Percentiles rank a stretch among this genome's conserved stretches.
These are phyloP conservation scores for Bacidia gigantensis DNA, from an alignment of 495 filamentous ascomycete genomes.

Conservation along the genomic window DNA sequence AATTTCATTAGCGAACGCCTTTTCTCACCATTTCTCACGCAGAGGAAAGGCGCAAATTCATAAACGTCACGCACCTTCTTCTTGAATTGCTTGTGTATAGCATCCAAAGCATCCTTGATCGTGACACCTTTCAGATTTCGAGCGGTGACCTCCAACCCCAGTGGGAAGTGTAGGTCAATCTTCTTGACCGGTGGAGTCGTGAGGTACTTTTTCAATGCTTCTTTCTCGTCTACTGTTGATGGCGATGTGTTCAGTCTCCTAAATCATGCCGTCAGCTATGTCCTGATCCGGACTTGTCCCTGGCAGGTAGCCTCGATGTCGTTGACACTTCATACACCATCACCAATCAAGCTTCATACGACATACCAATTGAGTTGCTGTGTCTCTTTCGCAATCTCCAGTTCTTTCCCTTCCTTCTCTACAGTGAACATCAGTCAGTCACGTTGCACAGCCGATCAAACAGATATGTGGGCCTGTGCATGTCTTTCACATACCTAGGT, in stretches of 20 bases:
- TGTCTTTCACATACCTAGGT: constrained; percentile 50
- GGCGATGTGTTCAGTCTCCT: constrained; percentile 90
- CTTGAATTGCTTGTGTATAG: constrained; percentile 87
- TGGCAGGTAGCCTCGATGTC: neutral
- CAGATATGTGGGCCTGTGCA: neutral
- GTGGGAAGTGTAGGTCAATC: constrained; percentile 78
- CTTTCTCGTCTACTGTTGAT: constrained; percentile 60
- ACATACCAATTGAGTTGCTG: constrained; percentile 85
- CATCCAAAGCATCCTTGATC: constrained; percentile 86
- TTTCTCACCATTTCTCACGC: neutral
- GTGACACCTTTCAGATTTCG: constrained; percentile 85
- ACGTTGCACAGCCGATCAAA: neutral
- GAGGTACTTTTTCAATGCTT: constrained; percentile 65
- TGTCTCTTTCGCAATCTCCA: constrained; percentile 74
- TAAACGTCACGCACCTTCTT: constrained; percentile 56
- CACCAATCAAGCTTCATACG: too few species aligned
- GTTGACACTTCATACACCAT: neutral
- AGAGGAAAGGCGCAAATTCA: neutral
- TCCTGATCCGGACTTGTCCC: too few species aligned
- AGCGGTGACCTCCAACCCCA: constrained; percentile 77
- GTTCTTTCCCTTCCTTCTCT: constrained; percentile 63
- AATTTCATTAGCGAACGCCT: constrained; percentile 12
- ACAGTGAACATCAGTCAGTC: constrained; percentile 1
- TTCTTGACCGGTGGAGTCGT: constrained; percentile 75
- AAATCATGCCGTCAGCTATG: too few species aligned